These are phyloP conservation scores for Colletotrichum sp. DNA, from an alignment of 2,329 filamentous ascomycete species.

Conservation along the genomic window DNA sequence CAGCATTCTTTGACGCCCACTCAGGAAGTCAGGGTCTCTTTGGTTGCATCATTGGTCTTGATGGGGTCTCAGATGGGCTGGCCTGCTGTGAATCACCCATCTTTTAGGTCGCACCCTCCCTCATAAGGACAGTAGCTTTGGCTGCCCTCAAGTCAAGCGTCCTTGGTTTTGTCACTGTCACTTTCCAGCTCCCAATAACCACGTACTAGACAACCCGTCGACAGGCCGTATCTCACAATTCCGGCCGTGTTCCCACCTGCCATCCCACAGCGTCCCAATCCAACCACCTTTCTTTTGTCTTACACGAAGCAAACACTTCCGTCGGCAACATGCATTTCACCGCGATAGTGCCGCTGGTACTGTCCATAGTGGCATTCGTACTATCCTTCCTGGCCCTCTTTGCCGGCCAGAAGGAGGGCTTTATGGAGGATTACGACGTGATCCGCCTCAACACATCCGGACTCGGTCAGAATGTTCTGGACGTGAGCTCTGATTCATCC, in stretches of 20 bases:
- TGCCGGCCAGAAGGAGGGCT: constrained; percentile 43
- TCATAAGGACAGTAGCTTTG: neutral
- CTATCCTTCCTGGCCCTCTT: constrained; percentile 45
- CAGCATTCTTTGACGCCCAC: constrained; percentile 3
- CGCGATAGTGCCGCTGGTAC: constrained; percentile 39
- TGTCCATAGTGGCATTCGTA: constrained; percentile 43
- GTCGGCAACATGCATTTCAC: constrained; percentile 28
- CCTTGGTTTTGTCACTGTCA: neutral
- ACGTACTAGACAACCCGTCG: neutral
- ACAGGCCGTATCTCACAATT: neutral
- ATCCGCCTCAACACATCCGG: constrained; percentile 44
- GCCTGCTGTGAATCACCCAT: constrained; percentile 2
- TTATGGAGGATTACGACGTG: constrained; percentile 49
- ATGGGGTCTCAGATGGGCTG: neutral
- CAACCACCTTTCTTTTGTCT: neutral
- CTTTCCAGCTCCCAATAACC: neutral
- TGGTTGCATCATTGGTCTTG: constrained; percentile 18
- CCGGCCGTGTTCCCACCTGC: neutral
- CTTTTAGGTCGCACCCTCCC: neutral
- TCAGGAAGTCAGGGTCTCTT: neutral
- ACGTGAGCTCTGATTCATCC: constrained; percentile 2
- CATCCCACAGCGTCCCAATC: neutral
- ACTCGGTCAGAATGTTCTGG: constrained; percentile 38
- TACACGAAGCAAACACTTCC: neutral
- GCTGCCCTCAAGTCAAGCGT: neutral